Percentiles rank a stretch among this genome's conserved stretches.
Conservation (phyloP, 2,329 filamentous ascomycete genomes). For the Erysiphe neolycopersici region DNA sequence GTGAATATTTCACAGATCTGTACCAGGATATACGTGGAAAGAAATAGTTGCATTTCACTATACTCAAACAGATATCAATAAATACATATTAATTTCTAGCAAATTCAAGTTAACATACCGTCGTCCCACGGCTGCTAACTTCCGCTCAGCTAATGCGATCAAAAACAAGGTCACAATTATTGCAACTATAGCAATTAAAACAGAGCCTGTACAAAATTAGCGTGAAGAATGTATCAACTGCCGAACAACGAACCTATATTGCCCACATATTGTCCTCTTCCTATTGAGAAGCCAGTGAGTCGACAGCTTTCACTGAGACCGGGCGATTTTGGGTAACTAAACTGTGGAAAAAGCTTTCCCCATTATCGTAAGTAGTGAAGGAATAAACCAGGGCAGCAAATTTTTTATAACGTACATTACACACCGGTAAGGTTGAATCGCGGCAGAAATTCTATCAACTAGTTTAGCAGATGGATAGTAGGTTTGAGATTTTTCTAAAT, state of each 20-base stretch:
- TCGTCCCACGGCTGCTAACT: conserved; percentile 79
- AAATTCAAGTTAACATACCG: conserved; percentile 26
- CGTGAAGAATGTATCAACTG: too few relatives aligned
- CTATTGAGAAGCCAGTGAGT: conserved; percentile 48
- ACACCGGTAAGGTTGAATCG: conserved; percentile 59
- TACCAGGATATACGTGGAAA: conserved; percentile 62
- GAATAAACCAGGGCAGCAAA: neutral
- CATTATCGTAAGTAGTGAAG: conserved; percentile 2
- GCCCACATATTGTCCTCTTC: conserved; percentile 36
- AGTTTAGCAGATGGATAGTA: neutral
- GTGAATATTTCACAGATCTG: conserved; percentile 94
- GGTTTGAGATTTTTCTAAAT: neutral
- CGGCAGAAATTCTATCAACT: conserved; percentile 44
- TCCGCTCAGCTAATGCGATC: conserved; percentile 57
- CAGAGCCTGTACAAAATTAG: conserved; percentile 35
- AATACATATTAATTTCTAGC: conserved; percentile 6
- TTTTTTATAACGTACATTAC: conserved; percentile 37
- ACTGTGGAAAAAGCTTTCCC: conserved; percentile 31
- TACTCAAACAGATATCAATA: conserved; percentile 1
- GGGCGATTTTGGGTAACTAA: conserved; percentile 6
- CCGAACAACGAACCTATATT: conserved; percentile 43
- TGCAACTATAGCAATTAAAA: conserved; percentile 53
- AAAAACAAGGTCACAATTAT: conserved; percentile 42
- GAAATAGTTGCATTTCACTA: conserved; percentile 92
- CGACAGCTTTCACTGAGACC: conserved; percentile 33